Evolutionary conservation across 768 basidiomycete species (phyloP), one percentile per base, ranked within the genome.

Genomic region (Tricholoma saponaceum): DNA sequence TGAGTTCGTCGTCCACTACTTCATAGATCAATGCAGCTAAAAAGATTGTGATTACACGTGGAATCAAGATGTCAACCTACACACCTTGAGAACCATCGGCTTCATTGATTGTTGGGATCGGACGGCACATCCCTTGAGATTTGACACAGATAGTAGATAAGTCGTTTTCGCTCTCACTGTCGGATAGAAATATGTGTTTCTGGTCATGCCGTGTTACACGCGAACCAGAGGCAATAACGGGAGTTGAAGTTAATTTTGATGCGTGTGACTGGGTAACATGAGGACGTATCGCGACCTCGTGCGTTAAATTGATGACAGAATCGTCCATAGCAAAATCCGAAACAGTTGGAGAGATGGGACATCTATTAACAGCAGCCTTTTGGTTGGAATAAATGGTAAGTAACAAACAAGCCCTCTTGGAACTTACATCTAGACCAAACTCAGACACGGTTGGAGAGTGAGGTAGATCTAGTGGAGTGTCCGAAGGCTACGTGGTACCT

Each of bases 1-100:
- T 58, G 16, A 77, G 56, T 44, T 75, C 73, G 49, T 74, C 69
- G 18, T 67, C 64, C 10, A 54, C 54, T 5, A 56, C 14, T 52
- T 65, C 57, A 39, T 66, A 68, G 0, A 49, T 4, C 14, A 58
- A 18, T 13, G 57, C 41, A 37, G 51, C 64, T 64, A 37, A 8
- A 7, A 13, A 25, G 54, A 18, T 39, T 14, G 10, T 18, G 28
- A 41, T 13, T n/a, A 54, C 20, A 5, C 12, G 39, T 35, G 47
- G 35, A 32, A 37, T 20, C 9, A 52, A 28, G 6, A 18, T 41
- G 14, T 10, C 18, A 13, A 44, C 25, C 16, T 41, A 8, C 26
- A 18, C 33, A 54, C 26, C 32, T 22, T 53, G 10, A 16, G 18
- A 30, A 3, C 6, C 43, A n/a, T 13, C 9, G 30, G 26, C 33